These are phyloP conservation scores for Fusarium sp. DNA, from an alignment of 2,329 filamentous ascomycete genomes.

Conservation along the genomic window DNA sequence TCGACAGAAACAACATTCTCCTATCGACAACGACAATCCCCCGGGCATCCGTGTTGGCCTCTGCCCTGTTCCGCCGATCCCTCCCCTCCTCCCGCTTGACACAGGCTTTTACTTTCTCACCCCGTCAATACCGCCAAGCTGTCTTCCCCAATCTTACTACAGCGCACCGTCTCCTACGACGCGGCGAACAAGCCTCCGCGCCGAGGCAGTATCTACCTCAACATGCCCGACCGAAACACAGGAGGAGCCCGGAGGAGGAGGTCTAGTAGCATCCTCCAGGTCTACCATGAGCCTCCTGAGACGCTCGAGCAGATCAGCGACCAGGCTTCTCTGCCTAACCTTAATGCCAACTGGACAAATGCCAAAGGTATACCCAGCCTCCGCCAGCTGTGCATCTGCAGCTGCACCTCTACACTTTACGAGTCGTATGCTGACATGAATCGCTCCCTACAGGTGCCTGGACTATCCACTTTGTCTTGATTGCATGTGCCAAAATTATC, in stretches of 20 bases:
- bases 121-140: slow-evolving; percentile 85
- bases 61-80: slow-evolving; percentile 16
- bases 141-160: slow-evolving; percentile 88
- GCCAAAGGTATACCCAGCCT: slow-evolving; percentile 78
- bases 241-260: slow-evolving; percentile 79
- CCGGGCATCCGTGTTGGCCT: slow-evolving; percentile 17
- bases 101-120: slow-evolving; percentile 29
- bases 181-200: slow-evolving; percentile 76
- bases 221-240: slow-evolving; percentile 65
- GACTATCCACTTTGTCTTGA: slow-evolving; percentile 96
- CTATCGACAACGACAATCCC: slow-evolving; percentile 21
- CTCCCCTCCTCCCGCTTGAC: slow-evolving; percentile 19
- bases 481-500: slow-evolving; percentile 90
- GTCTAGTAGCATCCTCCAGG: slow-evolving; percentile 90
- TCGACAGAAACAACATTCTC: slow-evolving; percentile 12
- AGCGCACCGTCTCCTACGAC: slow-evolving; percentile 91
- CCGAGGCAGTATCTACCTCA: slow-evolving; percentile 67
- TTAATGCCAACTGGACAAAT: slow-evolving; percentile 99
- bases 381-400: slow-evolving; percentile 8
- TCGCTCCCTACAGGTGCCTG: slow-evolving; percentile 76
- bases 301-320: slow-evolving; percentile 98
- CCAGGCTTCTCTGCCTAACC: slow-evolving; percentile 90
- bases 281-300: slow-evolving; percentile 97
- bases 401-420: slow-evolving; percentile 7
- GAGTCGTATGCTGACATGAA: slow-evolving; percentile 30